A percentile compares a stretch with the other conserved stretches of the same genome.
phyloP scores from a whole-genome alignment of 768 basidiomycete genomes.

The Mycena vulgaris region DNA sequence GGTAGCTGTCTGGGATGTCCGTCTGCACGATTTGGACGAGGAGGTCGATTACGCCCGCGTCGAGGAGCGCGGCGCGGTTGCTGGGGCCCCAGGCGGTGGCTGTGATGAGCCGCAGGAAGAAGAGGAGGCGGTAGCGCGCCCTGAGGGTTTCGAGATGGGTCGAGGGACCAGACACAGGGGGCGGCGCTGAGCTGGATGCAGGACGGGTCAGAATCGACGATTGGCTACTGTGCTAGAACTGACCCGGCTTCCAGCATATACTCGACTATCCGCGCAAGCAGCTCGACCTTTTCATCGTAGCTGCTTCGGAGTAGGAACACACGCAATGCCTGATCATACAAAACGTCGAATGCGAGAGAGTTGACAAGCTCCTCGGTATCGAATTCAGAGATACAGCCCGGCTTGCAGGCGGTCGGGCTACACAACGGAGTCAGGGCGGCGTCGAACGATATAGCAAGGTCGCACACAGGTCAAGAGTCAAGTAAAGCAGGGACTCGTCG shows the following conservation, averaged over 20 bases:
- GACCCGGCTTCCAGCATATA: slow-evolving; percentile 25
- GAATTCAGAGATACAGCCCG: slow-evolving; percentile 12
- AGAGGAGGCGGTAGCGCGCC: slow-evolving; percentile 27
- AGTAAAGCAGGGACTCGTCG: slow-evolving; percentile 21
- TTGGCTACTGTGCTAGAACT: not conserved
- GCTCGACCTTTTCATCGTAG: slow-evolving; percentile 18
- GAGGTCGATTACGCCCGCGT: slow-evolving; percentile 31
- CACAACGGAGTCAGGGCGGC: not conserved
- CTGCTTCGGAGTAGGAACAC: slow-evolving; percentile 24
- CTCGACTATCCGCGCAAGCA: slow-evolving; percentile 18
- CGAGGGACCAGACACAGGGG: not conserved
- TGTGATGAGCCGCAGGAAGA: slow-evolving; percentile 24
- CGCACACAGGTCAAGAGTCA: slow-evolving; percentile 31
- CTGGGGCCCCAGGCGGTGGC: slow-evolving; percentile 30
- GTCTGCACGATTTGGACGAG: slow-evolving; percentile 28
- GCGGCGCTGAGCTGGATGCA: not conserved
- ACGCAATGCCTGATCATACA: slow-evolving; percentile 31
- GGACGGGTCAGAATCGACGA: not conserved
- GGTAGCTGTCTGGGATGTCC: slow-evolving; percentile 33
- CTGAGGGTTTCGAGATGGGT: not conserved
- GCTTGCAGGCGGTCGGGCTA: slow-evolving; percentile 1
- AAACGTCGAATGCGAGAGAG: slow-evolving; percentile 21
- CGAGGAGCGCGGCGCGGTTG: slow-evolving; percentile 32
- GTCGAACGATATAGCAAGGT: not conserved
- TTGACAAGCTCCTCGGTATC: not conserved